Evolutionary conservation across 441 rosid species (phyloP), one percentile per base, ranked within the genome.

Genomic region (Adansonia grandidieri): DNA sequence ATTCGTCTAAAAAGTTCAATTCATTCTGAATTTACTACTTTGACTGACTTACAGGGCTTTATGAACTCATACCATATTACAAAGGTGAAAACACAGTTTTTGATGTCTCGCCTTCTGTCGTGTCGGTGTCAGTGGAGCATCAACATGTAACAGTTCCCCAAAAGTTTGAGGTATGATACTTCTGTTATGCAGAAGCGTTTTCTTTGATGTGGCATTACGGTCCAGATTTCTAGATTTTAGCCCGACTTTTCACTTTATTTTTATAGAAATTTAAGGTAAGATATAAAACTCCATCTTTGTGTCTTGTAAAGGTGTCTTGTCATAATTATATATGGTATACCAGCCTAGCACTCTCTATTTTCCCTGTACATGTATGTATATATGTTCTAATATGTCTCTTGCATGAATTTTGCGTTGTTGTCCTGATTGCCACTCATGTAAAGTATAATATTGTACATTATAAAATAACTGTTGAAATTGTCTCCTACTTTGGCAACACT

Each of bases 81-180:
- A 92, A 88, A 91, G 99, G 99, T 69, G 98, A 96, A 84, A 94
- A 96, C 82, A 94, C 97, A 9, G 88, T 92, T 62, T 96, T 96
- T 83, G 99, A 96, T 89, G 90, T 96, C 85, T 93, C 98, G 53
- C 99, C 99, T 79, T 83, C 96, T 51, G 86, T 88, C 19, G 72
- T 88, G 83, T 85, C 91, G 20, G 86, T 96, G 77, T 89, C 93
- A 48, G 89, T 94, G 75, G 90, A 86, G 83, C 97, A 96, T 88
- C 97, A 86, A 81, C 96, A 91, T 83, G 85, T 88, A 50, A 86
- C 86, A 72, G 88, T 91, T 84, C 89, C 97, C 81, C 87, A 87
- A 75, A 91, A 90, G 84, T 96, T 94, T 83, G 96, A 96, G 98
- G 99, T 96, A 82, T 73, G 54, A 58, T 58, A 11, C 85, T 50